These are phyloP conservation scores for Allium cepa DNA, from an alignment of 106 monocot species.

Conservation along the genomic window DNA sequence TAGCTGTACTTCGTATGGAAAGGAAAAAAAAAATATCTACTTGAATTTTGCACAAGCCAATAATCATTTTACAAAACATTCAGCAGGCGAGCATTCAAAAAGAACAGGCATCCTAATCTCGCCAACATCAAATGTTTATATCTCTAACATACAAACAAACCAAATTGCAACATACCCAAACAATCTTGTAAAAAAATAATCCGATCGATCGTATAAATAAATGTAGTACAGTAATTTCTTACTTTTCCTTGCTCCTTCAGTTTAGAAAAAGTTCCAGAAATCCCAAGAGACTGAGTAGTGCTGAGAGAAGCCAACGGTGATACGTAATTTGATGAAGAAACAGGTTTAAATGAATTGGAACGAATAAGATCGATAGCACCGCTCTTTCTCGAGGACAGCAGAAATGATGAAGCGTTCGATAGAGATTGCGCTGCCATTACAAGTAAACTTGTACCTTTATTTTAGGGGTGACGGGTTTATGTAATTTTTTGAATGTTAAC, in stretches of 20 bases:
- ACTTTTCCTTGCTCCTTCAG: conserved; percentile 23
- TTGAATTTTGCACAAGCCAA: too few relatives aligned
- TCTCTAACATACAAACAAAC: background rate
- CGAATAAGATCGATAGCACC: background rate
- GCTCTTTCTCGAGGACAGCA: background rate
- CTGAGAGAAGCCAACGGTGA: conserved; percentile 12
- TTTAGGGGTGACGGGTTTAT: too few relatives aligned
- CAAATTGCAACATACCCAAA: background rate
- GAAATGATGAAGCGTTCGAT: background rate
- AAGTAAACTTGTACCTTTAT: too few relatives aligned
- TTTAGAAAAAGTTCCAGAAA: conserved; percentile 17
- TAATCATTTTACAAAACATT: background rate
- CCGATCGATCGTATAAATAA: background rate
- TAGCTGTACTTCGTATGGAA: too few relatives aligned
- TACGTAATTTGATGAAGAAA: conserved; percentile 6
- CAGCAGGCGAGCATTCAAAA: background rate
- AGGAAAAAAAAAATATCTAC: too few relatives aligned
- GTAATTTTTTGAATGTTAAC: too few relatives aligned
- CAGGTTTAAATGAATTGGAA: background rate
- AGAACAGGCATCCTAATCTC: too few relatives aligned
- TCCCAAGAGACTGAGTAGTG: conserved; percentile 4
- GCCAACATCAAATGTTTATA: background rate
- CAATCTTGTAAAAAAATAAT: background rate
- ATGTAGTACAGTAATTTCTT: background rate
- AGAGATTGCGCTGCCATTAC: conserved; percentile 9